These are phyloP conservation scores for Begonia fuchsioides DNA, from an alignment of 306 rosid genomes.

Conservation along the genomic window DNA sequence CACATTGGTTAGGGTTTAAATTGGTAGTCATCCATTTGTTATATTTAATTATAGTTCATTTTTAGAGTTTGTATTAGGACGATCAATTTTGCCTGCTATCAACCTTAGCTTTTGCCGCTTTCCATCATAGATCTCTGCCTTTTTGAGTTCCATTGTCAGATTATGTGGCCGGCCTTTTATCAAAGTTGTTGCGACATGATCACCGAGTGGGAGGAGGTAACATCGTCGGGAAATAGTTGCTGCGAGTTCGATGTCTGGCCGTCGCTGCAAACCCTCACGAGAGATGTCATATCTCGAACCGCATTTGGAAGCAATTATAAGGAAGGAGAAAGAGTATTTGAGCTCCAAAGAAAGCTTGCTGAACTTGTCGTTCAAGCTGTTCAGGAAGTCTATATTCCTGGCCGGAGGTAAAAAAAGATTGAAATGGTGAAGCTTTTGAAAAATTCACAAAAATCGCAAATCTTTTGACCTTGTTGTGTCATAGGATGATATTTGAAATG, in stretches of 20 bases:
- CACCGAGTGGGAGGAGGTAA: conserved; percentile 13
- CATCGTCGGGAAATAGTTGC: not conserved
- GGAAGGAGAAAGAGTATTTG: conserved; percentile 17
- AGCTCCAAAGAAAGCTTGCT: conserved; percentile 7
- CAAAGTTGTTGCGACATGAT: conserved; percentile 17
- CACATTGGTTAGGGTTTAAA: too few species aligned
- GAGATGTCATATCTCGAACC: conserved; percentile 22
- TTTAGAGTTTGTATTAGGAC: too few species aligned
- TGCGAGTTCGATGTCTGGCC: conserved; percentile 25
- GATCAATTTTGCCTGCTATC: too few species aligned
- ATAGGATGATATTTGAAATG: too few species aligned
- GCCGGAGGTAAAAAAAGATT: conserved; percentile 16
- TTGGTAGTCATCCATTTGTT: too few species aligned
- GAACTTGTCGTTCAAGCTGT: not conserved
- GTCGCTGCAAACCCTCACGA: conserved; percentile 6
- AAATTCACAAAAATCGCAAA: too few species aligned
- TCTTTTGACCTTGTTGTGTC: too few species aligned
- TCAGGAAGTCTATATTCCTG: conserved; percentile 11
- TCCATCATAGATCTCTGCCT: not conserved
- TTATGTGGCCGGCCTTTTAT: conserved; percentile 9
- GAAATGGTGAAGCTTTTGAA: too few species aligned
- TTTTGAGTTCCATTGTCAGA: not conserved
- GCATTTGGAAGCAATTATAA: conserved; percentile 24
- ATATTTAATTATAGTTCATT: too few species aligned
- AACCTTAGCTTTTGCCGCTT: not conserved